Percentiles rank a stretch among this genome's conserved stretches.
Evolutionary conservation across 129 eudicot genomes (phyloP).

Genomic region (Smallanthus sonchifolius): DNA sequence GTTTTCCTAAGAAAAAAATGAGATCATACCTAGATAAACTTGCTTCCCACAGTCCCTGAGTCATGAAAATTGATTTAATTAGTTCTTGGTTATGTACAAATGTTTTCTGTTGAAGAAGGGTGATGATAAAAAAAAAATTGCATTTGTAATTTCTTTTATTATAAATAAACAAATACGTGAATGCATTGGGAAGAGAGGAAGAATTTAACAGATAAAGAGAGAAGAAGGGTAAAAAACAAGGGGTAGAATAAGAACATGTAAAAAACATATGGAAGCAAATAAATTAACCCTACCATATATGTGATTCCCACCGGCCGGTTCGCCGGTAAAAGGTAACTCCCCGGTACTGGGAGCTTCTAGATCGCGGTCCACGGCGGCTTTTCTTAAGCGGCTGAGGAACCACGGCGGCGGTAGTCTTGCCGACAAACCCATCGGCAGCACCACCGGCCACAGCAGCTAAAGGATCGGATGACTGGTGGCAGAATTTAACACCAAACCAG

Average conservation of each 20-base stretch:
- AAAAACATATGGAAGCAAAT: not conserved
- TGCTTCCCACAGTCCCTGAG: slow-evolving; percentile 98
- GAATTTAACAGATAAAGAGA: not conserved
- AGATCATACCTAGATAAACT: slow-evolving; percentile 74
- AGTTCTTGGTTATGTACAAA: not conserved
- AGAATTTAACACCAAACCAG: slow-evolving; percentile 75
- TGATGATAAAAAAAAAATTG: not conserved
- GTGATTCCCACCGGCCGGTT: slow-evolving; percentile 99
- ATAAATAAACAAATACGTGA: not conserved
- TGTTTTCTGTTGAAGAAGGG: not conserved
- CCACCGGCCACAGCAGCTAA: slow-evolving; percentile 7
- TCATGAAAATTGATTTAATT: slow-evolving; percentile 16
- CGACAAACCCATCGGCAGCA: slow-evolving; percentile 15
- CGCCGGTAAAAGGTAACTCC: slow-evolving; percentile 98
- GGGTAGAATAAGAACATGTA: not conserved
- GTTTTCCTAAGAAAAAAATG: no score
- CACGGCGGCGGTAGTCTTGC: slow-evolving; percentile 31
- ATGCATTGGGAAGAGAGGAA: slow-evolving; percentile 3
- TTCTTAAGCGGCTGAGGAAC: slow-evolving; percentile 64
- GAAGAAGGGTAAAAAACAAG: not conserved
- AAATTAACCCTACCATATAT: slow-evolving; percentile 60
- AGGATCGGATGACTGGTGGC: slow-evolving; percentile 48
- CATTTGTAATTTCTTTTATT: not conserved
- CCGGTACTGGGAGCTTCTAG: slow-evolving; percentile 92
- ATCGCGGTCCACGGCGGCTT: slow-evolving; percentile 96